These are phyloP conservation scores for Aeschynomene evenia DNA, from an alignment of 306 rosid species.

Conservation along the genomic window DNA sequence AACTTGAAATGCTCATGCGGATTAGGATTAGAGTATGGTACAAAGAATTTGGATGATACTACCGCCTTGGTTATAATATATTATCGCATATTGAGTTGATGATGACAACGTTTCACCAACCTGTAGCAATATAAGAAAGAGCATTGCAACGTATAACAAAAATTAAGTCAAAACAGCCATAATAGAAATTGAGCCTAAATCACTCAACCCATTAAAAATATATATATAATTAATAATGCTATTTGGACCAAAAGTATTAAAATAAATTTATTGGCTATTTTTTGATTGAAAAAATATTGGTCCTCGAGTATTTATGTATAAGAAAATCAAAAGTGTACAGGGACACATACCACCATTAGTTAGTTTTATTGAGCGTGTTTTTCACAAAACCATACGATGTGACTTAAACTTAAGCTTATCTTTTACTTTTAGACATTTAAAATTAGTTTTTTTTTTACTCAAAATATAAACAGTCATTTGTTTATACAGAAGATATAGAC, in stretches of 20 bases:
- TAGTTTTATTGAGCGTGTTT: neutral
- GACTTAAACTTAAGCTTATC: neutral
- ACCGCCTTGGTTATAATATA: slow-evolving; percentile 16
- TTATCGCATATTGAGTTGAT: slow-evolving; percentile 21
- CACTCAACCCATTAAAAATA: too few relatives aligned
- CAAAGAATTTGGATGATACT: slow-evolving; percentile 27
- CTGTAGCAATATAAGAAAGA: slow-evolving; percentile 1
- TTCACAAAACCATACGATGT: neutral
- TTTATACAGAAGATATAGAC: slow-evolving; percentile 69
- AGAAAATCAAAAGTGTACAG: neutral
- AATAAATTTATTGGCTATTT: too few relatives aligned
- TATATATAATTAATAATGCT: too few relatives aligned
- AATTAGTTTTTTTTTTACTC: neutral
- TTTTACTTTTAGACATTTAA: neutral
- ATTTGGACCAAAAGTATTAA: too few relatives aligned
- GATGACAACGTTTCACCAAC: slow-evolving; percentile 38
- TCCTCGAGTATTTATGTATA: too few relatives aligned
- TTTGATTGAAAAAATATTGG: too few relatives aligned
- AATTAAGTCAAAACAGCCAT: too few relatives aligned
- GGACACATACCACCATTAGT: neutral
- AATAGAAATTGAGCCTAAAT: too few relatives aligned
- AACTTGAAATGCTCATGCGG: neutral
- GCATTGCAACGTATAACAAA: too few relatives aligned
- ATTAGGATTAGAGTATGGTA: neutral
- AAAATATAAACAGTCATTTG: neutral